Evolutionary conservation across 306 rosid genomes (phyloP), one percentile per base, ranked within the genome.

Genomic region (Glycine latifolia): DNA sequence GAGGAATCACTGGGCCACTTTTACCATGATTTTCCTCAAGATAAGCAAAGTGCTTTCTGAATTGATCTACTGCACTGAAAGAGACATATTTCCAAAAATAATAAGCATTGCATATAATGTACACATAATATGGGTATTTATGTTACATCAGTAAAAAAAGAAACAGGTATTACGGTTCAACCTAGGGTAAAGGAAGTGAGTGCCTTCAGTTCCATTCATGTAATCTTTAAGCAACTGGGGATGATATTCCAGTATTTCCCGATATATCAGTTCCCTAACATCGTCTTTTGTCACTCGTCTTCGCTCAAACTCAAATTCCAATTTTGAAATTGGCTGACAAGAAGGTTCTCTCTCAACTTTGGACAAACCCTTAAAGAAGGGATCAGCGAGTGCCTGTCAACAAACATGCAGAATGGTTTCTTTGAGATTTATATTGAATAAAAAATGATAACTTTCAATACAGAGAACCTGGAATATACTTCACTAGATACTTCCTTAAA

Each of bases 341-440:
- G 97, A 92, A 60, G 92, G 97, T 83, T 94, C 98, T 81, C 98
- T 91, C 89, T 94, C 97, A 76, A 92, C 92, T 89, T 83, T 94
- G 39, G 98, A 90, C 76, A 94, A 84, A 47, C 97, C 96, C 70
- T 87, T 92, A 47, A 94, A 94, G 79, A 91, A 94, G 16, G 97
- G 97, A 91, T 94, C 98, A 39, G 94, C 93, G 63, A 94, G 67
- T 76, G 98, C 98, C 97, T 94, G 79, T 70, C 66, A 73, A 82
- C 49, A 41, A 76, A 69, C 46, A 14, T 5, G 13, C 20, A 54
- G 8, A 55, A 10, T 3, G 44, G 6, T 48, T 82, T 81, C 37
- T 62, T 11, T 72, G 73, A 49, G 16, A 56, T 71, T 56, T 46
- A 67, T 44, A 41, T 26, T 63, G 35, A 71, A 80, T 5, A 49